phyloP scores from a whole-genome alignment of 1,284 basidiomycete genomes.

The Marasmius oreades region DNA sequence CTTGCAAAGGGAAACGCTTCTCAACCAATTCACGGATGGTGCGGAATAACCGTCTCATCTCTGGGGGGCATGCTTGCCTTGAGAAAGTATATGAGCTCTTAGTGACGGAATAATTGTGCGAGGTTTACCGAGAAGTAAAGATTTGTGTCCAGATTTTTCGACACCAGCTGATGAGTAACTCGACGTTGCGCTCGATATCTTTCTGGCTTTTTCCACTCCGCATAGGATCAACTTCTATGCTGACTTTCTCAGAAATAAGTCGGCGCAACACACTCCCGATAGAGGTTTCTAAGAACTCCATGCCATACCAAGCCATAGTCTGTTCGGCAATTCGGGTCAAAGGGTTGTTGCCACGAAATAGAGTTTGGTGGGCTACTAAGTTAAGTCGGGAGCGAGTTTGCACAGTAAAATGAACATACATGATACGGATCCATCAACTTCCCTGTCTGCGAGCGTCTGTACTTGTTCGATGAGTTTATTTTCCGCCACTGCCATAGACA shows the following conservation, averaged over 20 bases:
- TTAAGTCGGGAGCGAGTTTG: slow-evolving; percentile 6
- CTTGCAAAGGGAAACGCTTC: slow-evolving; percentile 46
- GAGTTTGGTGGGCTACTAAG: slow-evolving; percentile 54
- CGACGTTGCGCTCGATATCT: slow-evolving; percentile 66
- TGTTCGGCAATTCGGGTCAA: slow-evolving; percentile 80
- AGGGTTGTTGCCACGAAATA: slow-evolving; percentile 78
- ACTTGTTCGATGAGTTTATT: slow-evolving; percentile 64
- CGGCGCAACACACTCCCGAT: slow-evolving; percentile 66
- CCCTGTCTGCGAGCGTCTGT: slow-evolving; percentile 58
- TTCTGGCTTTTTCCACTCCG: slow-evolving; percentile 55
- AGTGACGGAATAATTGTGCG: background rate
- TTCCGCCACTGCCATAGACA: slow-evolving; percentile 65
- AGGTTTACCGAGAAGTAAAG: slow-evolving; percentile 66
- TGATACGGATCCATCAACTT: slow-evolving; percentile 60
- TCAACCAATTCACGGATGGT: slow-evolving; percentile 73
- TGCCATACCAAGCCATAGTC: slow-evolving; percentile 74
- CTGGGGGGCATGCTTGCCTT: slow-evolving; percentile 26
- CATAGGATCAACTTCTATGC: slow-evolving; percentile 75
- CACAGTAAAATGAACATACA: slow-evolving; percentile 39
- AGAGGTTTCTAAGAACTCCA: slow-evolving; percentile 71
- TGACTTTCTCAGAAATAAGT: slow-evolving; percentile 65
- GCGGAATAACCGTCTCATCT: slow-evolving; percentile 69
- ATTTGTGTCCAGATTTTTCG: slow-evolving; percentile 76
- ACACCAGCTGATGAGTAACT: slow-evolving; percentile 72
- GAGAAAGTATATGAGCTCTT: slow-evolving; percentile 1